Evolutionary conservation across 345 rosid species (phyloP), one percentile per base, ranked within the genome.

Genomic region (Barbarea vulgaris): DNA sequence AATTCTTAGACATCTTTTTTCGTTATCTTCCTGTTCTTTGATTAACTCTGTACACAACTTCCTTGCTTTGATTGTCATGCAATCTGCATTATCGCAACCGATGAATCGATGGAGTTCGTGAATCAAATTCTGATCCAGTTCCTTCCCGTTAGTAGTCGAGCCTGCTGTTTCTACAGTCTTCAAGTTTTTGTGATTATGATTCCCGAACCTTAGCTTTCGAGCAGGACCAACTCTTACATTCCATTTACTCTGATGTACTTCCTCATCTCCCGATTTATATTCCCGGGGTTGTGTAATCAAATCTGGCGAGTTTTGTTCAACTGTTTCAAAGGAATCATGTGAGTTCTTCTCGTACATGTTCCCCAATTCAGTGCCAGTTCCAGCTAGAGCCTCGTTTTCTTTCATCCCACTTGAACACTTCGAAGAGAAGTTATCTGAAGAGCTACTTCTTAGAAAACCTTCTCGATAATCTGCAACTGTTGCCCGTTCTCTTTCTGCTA

Each of bases 31-130:
- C 25, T 84, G 86, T 69, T 84, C 94, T 80, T 87, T 89, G 56
- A 69, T 87, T 64, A 82, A 83, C 31, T 88, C 89, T 7, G 85
- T 82, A 85, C 87, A 87, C 21, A 86, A 81, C 81, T 83, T 88
- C 69, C 76, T 83, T 42, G 24, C 64, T 31, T 47, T 17, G 37
- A 48, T 36, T 39, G 19, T 31, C 36, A 37, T 9, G 44, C 24
- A 58, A 41, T 31, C 54, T 44, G 22, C 25, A 41, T 41, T 41
- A 14, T 30, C 7, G 8, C 31, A n/a, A 31, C 31, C 13, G 30
- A 66, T 30, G 48, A 33, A 34, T 34, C 22, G n/a, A 47, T 33
- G 74, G 2, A 70, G 39, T 22, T 17, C 39, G 2, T 27, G 18
- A 15, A 24, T 57, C 36, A 46, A 14, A 33, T 18, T 44, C 14